Base-by-base conservation (phyloP, 2,329 filamentous ascomycete species). In the Dendryphion nanum region DNA sequence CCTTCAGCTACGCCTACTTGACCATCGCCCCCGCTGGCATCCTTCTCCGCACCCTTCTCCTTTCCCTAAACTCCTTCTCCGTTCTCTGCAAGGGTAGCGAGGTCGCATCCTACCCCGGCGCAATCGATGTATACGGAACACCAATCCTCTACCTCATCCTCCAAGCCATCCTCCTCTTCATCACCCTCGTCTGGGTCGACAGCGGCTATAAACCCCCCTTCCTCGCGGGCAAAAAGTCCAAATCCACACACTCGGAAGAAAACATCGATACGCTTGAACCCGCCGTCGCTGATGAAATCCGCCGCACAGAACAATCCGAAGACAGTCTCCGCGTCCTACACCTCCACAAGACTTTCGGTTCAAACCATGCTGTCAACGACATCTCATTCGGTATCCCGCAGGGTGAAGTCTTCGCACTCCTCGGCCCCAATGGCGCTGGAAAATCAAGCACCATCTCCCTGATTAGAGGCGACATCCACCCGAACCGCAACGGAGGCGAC, bases 341-440 rank as follows among this genome's bases (percentile, higher is more conserved):
- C 59, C 70, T 95, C 2, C 88, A 83, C 20, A 96, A 95, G 64
- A 75, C 78, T 0, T 96, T 95, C 50, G 79, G 81, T 12, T 76
- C 76, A 44, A 83, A 85, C 50, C 60, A 62, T 1, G 90, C 88
- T 3, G 89, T 96, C n/a, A 83, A 95, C 51, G 86, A 95, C 53
- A 79, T 94, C 29, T 87, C 85, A 0, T 95, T 96, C 54, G 84
- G 85, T 14, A 84, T 96, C 20, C 78, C 79, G 13, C 81, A 79
- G 33, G 85, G 86, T 34, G 85, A 95, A 60, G 86, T 95, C 1
- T 95, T 95, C 66, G 89, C 89, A 0, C 75, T 96, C 0, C 77
- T 97, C 1, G 90, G 90, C 0, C 89, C 90, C 13, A 95, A 95
- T 57, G 89, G 90, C 17, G 91, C 90, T 1, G 90, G 90, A 40